phyloP scores from a whole-genome alignment of 768 basidiomycete genomes.

The Daedaleopsis nitida region DNA sequence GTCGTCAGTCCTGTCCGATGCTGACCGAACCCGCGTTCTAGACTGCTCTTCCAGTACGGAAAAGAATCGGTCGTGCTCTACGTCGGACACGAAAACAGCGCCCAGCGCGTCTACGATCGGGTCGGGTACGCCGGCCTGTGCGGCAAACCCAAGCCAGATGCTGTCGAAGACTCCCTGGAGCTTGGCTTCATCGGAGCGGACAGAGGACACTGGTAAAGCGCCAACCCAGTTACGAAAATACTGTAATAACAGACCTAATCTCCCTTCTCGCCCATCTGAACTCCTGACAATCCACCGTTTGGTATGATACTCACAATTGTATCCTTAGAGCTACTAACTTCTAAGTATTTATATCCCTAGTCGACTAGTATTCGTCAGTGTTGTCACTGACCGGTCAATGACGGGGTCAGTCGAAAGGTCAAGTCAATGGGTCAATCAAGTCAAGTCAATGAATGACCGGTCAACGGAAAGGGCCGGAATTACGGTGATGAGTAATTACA shows the following conservation, averaged over 20 bases:
- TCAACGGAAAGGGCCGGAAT: too few species aligned
- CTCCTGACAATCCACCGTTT: not conserved
- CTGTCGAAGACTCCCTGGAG: slow-evolving; percentile 52
- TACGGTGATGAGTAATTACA: too few species aligned
- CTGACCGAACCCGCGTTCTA: slow-evolving; percentile 25
- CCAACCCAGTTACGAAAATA: not conserved
- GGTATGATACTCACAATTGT: not conserved
- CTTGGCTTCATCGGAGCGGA: slow-evolving; percentile 50
- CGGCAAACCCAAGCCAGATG: slow-evolving; percentile 39
- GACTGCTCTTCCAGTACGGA: slow-evolving; percentile 43
- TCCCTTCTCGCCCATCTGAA: not conserved
- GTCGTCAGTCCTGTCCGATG: not conserved
- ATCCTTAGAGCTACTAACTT: not conserved
- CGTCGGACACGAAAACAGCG: slow-evolving; percentile 53
- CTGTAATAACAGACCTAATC: not conserved
- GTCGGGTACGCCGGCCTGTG: slow-evolving; percentile 54
- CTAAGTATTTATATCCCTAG: slow-evolving; percentile 2
- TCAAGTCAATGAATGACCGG: too few species aligned
- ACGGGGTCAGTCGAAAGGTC: too few species aligned
- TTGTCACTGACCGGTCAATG: too few species aligned
- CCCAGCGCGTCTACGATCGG: slow-evolving; percentile 53
- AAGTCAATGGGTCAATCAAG: too few species aligned
- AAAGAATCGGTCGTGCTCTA: slow-evolving; percentile 56
- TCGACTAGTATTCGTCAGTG: not conserved
- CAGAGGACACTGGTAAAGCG: slow-evolving; percentile 55